phyloP scores from a whole-genome alignment of 2,329 filamentous ascomycete genomes.

The Colletotrichum spaethianum region DNA sequence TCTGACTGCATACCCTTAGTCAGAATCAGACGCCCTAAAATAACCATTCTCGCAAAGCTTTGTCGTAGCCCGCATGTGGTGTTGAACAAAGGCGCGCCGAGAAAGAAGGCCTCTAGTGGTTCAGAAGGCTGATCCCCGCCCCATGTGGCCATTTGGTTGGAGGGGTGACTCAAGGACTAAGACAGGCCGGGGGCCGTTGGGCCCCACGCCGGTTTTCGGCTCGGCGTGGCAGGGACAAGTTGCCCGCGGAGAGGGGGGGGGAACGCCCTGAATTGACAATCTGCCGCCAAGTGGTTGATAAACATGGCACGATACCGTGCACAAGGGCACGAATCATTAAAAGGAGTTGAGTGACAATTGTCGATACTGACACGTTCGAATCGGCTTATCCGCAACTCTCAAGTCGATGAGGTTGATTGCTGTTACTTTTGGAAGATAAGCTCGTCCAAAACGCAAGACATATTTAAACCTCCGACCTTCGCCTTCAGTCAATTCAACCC shows the following conservation, averaged over 20 bases:
- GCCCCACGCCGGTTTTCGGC: constrained; percentile 40
- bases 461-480: background rate
- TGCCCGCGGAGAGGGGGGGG: constrained; percentile 33
- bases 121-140: constrained; percentile 16
- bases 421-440: background rate
- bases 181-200: background rate
- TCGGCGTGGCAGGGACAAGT: constrained; percentile 24
- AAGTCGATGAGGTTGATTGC: background rate
- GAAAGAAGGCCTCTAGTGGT: background rate
- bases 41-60: background rate
- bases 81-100: background rate
- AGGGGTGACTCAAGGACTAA: background rate
- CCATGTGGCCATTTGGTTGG: background rate
- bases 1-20: background rate
- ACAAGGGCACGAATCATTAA: background rate
- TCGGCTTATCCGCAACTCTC: background rate
- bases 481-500: background rate
- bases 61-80: background rate
- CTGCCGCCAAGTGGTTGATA: background rate
- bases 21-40: background rate
- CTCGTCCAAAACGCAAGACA: background rate
- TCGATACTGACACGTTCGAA: background rate
- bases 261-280: constrained; percentile 20
- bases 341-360: background rate
- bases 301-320: constrained; percentile 22